Evolutionary conservation across 805 yeast genomes (phyloP), one percentile per base, ranked within the genome.

Genomic region (Saccharomycopsis capsularis): DNA sequence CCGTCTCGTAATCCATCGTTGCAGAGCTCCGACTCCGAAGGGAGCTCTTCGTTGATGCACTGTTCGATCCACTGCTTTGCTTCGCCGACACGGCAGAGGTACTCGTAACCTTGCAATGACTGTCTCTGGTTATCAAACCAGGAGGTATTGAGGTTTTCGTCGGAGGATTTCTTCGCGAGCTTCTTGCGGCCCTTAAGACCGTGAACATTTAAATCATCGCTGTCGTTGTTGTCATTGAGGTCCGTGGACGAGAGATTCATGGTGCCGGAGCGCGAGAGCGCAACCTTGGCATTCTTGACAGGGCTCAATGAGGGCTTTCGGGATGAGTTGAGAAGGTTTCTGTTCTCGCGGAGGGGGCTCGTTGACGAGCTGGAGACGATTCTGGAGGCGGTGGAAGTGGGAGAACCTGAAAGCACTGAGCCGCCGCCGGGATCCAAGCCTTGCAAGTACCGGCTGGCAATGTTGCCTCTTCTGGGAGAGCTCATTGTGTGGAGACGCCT

Each of bases 1-100:
- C 99, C 99, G 65, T 91, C 84, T 55, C 90, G 73, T 25, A 93
- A 66, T 36, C 79, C 76, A 41, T 83, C 78, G 34, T 85, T 79
- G 5, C 68, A 62, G 40, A 86, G 66, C 39, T 81, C 77, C 3
- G 74, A 68, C 2, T 79, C 80, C 0, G 79, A 65, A 0, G 82
- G 77, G 11, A 86, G 69, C 21, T 64, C 64, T 55, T 81, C 85
- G 2, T 68, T 73, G 15, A 84, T 70, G 13, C 85, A 74, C 11
- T 65, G 62, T 63, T 83, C 86, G 35, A 87, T 74, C 95, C 95
- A 87, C 50, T 71, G 71, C 59, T 82, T 85, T n/a, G 89, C 86
- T 60, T 87, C 93, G 34, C 76, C 79, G 9, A 86, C 80, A 52
- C 91, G 78, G 63, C 95, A 86, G 40, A 87, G 68, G 58, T 86